These are phyloP conservation scores for Pelomyxa schiedti DNA, from an alignment of 78 protist species.

Conservation along the genomic window DNA sequence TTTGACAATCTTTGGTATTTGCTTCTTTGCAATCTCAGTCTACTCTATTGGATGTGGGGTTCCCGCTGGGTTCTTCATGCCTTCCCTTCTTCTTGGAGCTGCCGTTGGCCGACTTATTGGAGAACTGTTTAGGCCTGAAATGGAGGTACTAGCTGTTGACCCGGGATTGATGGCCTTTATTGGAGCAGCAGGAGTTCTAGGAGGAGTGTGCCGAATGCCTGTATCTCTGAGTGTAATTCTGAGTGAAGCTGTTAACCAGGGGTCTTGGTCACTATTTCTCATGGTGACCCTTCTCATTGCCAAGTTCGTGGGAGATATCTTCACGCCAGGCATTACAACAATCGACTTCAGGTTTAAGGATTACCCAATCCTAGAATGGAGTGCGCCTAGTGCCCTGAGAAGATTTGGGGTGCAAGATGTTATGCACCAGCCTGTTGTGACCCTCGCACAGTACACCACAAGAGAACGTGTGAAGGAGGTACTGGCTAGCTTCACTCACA, in stretches of 20 bases:
- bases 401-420: not conserved
- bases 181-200: constrained; percentile 24
- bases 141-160: no score
- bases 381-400: not conserved
- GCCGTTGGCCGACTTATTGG: constrained; percentile 28
- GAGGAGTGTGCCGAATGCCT: constrained; percentile 53
- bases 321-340: not conserved
- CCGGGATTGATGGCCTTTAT: constrained; percentile 20
- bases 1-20: not conserved
- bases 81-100: constrained; percentile 28
- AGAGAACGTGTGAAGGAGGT: not conserved
- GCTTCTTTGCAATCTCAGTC: not conserved
- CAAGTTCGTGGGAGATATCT: constrained; percentile 7
- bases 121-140: not conserved
- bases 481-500: not conserved
- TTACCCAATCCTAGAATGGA: not conserved
- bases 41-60: constrained; percentile 4
- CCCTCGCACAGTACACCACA: not conserved
- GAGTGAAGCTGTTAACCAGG: constrained; percentile 16
- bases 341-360: not conserved
- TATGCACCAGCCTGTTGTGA: not conserved
- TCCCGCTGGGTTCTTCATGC: constrained; percentile 25
- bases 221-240: constrained; percentile 38
- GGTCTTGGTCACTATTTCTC: constrained; percentile 5
- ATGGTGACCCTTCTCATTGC: constrained; percentile 19